Percentiles rank a stretch among this genome's conserved stretches.
Evolutionary conservation across 1,139 yeast species (phyloP).

Genomic region (Scheffersomyces parashehatae): DNA sequence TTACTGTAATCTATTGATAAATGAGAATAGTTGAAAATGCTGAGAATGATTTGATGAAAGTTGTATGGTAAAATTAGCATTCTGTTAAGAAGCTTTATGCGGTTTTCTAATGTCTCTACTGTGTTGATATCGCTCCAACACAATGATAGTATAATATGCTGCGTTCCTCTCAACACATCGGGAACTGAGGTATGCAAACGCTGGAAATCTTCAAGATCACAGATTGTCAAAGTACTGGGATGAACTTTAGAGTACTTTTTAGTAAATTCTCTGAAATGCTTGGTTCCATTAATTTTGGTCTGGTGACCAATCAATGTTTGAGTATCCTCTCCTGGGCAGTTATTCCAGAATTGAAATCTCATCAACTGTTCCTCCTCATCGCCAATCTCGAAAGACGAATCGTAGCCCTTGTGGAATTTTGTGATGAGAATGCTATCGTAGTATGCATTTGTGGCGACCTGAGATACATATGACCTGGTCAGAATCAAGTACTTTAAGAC

Average conservation of each 20-base stretch:
- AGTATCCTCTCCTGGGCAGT: neutral
- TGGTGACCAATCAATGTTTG: neutral
- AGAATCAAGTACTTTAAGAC: neutral
- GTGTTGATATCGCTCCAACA: constrained; percentile 1
- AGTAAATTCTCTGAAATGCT: neutral
- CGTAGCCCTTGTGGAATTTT: neutral
- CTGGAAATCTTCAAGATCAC: neutral
- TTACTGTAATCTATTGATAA: neutral
- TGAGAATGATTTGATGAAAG: neutral
- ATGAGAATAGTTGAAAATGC: neutral
- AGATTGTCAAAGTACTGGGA: neutral
- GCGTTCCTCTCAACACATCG: neutral
- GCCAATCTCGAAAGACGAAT: neutral
- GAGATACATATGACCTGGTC: neutral
- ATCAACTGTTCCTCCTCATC: constrained; percentile 1
- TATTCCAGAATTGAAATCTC: neutral
- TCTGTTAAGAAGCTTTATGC: neutral
- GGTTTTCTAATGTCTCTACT: neutral
- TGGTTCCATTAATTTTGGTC: neutral
- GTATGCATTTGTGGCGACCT: neutral
- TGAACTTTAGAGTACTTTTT: neutral
- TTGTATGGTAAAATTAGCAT: neutral
- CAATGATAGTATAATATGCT: neutral
- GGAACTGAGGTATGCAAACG: neutral
- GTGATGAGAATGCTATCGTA: neutral